Conservation (phyloP, 2,329 filamentous ascomycete genomes). For the Cytospora paraplurivora region DNA sequence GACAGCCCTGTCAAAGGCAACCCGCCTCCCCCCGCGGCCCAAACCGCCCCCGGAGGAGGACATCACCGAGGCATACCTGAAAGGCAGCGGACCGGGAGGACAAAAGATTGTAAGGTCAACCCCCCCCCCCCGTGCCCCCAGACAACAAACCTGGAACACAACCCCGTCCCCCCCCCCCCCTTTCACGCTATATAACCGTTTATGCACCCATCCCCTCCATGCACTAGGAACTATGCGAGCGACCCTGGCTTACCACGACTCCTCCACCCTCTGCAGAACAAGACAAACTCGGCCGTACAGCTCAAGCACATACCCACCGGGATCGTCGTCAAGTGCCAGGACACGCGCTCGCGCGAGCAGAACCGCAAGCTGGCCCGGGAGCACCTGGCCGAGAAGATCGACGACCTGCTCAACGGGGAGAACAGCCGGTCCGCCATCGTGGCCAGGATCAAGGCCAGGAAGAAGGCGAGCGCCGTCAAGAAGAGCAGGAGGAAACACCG, state of each 20-base stretch:
- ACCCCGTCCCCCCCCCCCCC: too few species aligned
- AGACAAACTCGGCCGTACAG: conserved; percentile 94
- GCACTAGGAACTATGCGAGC: too few species aligned
- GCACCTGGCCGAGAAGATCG: conserved; percentile 73
- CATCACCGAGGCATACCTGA: conserved; percentile 82
- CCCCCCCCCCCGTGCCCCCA: conserved; percentile 2
- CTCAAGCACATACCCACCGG: conserved; percentile 88
- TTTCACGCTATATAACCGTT: too few species aligned
- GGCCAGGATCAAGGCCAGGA: conserved; percentile 63
- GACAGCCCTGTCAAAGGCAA: conserved; percentile 51
- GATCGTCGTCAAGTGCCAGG: conserved; percentile 91
- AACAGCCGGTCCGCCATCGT: conserved; percentile 68
- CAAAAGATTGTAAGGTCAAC: conserved; percentile 86
- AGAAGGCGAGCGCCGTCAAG: conserved; percentile 75
- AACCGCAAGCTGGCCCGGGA: conserved; percentile 84
- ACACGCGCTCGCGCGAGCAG: conserved; percentile 80
- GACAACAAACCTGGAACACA: background rate
- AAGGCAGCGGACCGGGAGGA: conserved; percentile 88
- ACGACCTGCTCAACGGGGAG: conserved; percentile 72
- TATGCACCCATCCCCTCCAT: too few species aligned
- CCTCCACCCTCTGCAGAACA: conserved; percentile 63
- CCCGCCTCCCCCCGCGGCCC: conserved; percentile 69
- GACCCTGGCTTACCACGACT: conserved; percentile 12
- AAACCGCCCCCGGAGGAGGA: conserved; percentile 73
- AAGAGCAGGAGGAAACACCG: conserved; percentile 82